phyloP scores from a whole-genome alignment of 257 asterid species.

The Penstemon davidsonii region DNA sequence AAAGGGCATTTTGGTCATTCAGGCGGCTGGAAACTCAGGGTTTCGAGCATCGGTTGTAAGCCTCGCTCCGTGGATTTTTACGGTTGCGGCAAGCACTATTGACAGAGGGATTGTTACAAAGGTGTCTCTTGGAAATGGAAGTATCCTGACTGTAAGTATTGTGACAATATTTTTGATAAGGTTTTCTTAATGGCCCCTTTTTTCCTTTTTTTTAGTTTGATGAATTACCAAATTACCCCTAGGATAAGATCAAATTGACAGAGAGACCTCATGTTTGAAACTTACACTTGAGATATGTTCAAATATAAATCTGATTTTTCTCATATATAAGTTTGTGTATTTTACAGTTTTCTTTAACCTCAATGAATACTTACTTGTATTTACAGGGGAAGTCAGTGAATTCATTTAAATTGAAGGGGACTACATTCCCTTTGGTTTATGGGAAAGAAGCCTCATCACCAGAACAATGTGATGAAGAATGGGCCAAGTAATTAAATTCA shows the following conservation, averaged over 20 bases:
- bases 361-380: no score
- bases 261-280: no score
- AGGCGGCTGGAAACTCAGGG: constrained; percentile 32
- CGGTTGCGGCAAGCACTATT: constrained; percentile 32
- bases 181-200: background rate
- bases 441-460: constrained; percentile 11
- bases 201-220: background rate
- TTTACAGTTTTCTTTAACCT: no score
- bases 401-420: constrained; percentile 24
- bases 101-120: constrained; percentile 19
- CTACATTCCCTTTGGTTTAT: constrained; percentile 20
- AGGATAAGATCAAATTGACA: no score
- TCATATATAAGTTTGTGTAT: no score
- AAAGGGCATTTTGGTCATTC: constrained; percentile 32
- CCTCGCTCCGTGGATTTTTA: constrained; percentile 32
- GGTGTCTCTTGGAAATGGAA: constrained; percentile 33
- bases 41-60: background rate
- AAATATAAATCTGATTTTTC: no score
- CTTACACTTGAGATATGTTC: no score
- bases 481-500: background rate
- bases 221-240: background rate
- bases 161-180: background rate
- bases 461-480: background rate
- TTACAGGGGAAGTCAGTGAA: constrained; percentile 28
- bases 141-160: constrained; percentile 8